A percentile compares a stretch with the other conserved stretches of the same genome.
These are phyloP conservation scores for Pythium rishiriense DNA, from an alignment of 352 stramenopile species.

Conservation along the genomic window DNA sequence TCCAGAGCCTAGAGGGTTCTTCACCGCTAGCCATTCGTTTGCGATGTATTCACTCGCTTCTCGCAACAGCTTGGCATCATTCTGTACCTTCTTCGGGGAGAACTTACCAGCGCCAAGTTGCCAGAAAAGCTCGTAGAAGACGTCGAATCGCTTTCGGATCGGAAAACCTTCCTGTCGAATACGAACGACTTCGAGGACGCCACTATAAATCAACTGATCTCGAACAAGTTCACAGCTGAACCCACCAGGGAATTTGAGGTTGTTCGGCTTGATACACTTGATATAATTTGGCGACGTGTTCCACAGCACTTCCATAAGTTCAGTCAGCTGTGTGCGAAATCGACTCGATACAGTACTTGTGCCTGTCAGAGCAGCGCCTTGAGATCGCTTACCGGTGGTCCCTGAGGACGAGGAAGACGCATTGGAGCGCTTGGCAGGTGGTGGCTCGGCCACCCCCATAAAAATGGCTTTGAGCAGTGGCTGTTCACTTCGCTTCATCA, in stretches of 20 bases:
- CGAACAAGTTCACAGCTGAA: conserved; percentile 89
- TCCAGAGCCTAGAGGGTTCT: conserved; percentile 2
- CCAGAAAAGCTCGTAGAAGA: conserved; percentile 80
- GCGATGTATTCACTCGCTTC: conserved; percentile 54
- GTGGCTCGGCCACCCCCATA: conserved; percentile 3
- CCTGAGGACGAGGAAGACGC: conserved; percentile 1
- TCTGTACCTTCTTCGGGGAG: conserved; percentile 24
- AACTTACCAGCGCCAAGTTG: conserved; percentile 39
- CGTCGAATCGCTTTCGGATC: conserved; percentile 74
- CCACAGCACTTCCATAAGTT: conserved; percentile 84
- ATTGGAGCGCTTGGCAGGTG: conserved; percentile 19
- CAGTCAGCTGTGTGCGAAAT: conserved; percentile 74
- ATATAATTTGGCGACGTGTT: conserved; percentile 93
- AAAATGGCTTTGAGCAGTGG: conserved; percentile 71
- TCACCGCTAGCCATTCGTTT: conserved; percentile 42
- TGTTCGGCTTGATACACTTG: conserved; percentile 96
- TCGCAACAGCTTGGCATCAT: conserved; percentile 27
- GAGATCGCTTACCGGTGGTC: conserved; percentile 14
- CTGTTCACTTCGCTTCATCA: conserved; percentile 68
- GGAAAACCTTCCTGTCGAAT: conserved; percentile 92
- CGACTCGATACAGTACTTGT: conserved; percentile 70
- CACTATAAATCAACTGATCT: conserved; percentile 91
- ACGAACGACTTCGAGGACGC: conserved; percentile 92
- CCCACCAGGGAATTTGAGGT: conserved; percentile 86
- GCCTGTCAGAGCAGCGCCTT: conserved; percentile 41